Evolutionary conservation across 2,329 filamentous ascomycete genomes (phyloP).

Genomic region (Stagonosporopsis chrysanthemi): DNA sequence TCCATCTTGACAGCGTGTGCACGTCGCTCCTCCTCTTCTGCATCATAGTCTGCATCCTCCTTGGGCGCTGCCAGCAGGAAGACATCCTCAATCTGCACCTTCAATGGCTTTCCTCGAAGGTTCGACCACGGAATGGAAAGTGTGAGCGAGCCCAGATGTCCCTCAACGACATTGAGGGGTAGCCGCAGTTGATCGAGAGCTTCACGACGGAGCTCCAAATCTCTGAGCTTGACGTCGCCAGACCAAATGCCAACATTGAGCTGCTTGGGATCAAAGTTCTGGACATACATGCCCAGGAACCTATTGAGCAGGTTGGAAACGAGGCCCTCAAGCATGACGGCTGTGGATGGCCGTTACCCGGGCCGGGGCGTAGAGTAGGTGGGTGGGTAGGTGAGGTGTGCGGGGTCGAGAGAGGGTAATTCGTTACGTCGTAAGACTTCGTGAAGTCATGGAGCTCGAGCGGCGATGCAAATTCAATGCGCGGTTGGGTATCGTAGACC

Average conservation of each 20-base stretch:
- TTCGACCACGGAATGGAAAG: slow-evolving; percentile 98
- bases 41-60: slow-evolving; percentile 91
- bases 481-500: slow-evolving; percentile 35
- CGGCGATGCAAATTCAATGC: slow-evolving; percentile 26
- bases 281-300: slow-evolving; percentile 99
- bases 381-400: slow-evolving; percentile 22
- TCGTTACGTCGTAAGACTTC: slow-evolving; percentile 41
- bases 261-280: slow-evolving; percentile 98
- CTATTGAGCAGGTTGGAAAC: slow-evolving; percentile 97
- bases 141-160: slow-evolving; percentile 90
- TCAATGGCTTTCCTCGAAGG: slow-evolving; percentile 89
- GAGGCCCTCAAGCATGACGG: slow-evolving; percentile 91
- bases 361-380: slow-evolving; percentile 62
- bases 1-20: slow-evolving; percentile 97
- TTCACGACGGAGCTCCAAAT: slow-evolving; percentile 91
- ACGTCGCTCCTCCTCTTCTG: slow-evolving; percentile 87
- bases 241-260: slow-evolving; percentile 99
- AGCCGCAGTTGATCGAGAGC: slow-evolving; percentile 96
- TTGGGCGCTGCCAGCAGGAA: slow-evolving; percentile 94
- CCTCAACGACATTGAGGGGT: slow-evolving; percentile 94
- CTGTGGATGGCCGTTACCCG: slow-evolving; percentile 71
- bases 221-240: slow-evolving; percentile 92
- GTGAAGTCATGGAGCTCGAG: slow-evolving; percentile 44
- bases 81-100: slow-evolving; percentile 95
- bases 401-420: slow-evolving; percentile 29